A percentile compares a stretch with the other conserved stretches of the same genome.
Conservation (phyloP, 1,284 basidiomycete species). For the Polyporus tsugae region DNA sequence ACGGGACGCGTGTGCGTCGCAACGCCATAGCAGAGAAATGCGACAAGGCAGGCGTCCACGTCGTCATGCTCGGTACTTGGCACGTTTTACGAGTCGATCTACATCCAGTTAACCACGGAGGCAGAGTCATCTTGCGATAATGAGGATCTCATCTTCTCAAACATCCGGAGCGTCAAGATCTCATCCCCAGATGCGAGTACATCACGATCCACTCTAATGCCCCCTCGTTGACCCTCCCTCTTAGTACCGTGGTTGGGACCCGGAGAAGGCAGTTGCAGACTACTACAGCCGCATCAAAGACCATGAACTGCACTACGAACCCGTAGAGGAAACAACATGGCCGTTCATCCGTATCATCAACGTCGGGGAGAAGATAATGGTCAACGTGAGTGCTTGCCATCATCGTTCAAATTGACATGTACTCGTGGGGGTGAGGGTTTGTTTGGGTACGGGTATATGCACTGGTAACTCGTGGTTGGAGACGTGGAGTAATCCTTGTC, state of each 20-base stretch:
- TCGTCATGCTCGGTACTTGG: conserved; percentile 86
- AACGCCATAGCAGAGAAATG: conserved; percentile 86
- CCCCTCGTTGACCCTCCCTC: conserved; percentile 10
- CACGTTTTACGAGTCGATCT: conserved; percentile 17
- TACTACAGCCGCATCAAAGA: conserved; percentile 91
- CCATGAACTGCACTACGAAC: conserved; percentile 90
- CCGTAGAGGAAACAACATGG: conserved; percentile 85
- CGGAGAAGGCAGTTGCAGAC: conserved; percentile 90
- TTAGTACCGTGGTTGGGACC: conserved; percentile 93
- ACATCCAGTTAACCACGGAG: conserved; percentile 1
- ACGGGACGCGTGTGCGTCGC: conserved; percentile 78
- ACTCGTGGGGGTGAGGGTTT: too few relatives aligned
- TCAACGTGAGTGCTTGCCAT: conserved; percentile 67
- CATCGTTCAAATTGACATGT: too few relatives aligned
- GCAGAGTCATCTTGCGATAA: conserved; percentile 89
- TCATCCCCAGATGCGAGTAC: conserved; percentile 91
- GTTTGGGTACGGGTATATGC: too few relatives aligned
- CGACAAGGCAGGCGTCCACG: conserved; percentile 85
- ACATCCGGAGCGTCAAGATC: conserved; percentile 97
- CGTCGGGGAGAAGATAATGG: conserved; percentile 93
- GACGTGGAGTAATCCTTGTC: too few relatives aligned
- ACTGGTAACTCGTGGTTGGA: too few relatives aligned
- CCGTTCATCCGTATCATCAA: conserved; percentile 98
- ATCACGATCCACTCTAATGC: conserved; percentile 12
- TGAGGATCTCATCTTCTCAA: conserved; percentile 91